Percentiles rank a stretch among this genome's conserved stretches.
These are phyloP conservation scores for Tetraselmis striata DNA, from an alignment of 139 green algal genomes.

Conservation along the genomic window DNA sequence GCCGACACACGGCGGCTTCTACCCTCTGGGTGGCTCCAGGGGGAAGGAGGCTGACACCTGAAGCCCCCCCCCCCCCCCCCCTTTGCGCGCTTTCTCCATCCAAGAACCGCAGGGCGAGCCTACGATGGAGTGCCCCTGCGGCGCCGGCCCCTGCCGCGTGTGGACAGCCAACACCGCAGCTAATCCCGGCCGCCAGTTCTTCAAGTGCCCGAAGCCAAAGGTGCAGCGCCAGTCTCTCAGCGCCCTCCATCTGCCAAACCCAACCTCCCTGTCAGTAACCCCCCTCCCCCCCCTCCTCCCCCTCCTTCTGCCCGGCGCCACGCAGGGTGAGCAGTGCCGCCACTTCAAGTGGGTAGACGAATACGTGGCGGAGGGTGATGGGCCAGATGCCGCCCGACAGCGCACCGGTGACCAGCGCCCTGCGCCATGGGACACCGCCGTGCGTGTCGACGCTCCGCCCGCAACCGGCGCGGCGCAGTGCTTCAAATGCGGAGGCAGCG, in stretches of 20 bases:
- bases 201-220: constrained; percentile 30
- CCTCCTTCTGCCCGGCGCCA: neutral
- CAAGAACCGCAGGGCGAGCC: neutral
- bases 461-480: constrained; percentile 10
- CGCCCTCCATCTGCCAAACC: too few relatives aligned
- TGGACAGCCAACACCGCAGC: constrained; percentile 17
- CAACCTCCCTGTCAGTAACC: neutral
- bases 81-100: neutral
- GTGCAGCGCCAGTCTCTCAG: neutral
- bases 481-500: constrained; percentile 32
- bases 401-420: too few relatives aligned
- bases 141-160: neutral
- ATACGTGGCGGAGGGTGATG: neutral
- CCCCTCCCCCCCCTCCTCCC: neutral
- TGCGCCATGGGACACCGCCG: too few relatives aligned
- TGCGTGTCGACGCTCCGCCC: too few relatives aligned
- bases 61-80: too few relatives aligned
- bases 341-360: neutral
- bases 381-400: too few relatives aligned
- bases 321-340: neutral
- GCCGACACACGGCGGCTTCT: too few relatives aligned
- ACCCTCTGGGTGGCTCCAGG: too few relatives aligned
- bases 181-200: constrained; percentile 33
- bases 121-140: neutral
- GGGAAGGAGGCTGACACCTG: too few relatives aligned